Conservation (phyloP, 345 rosid species). For the Dimocarpus longan region DNA sequence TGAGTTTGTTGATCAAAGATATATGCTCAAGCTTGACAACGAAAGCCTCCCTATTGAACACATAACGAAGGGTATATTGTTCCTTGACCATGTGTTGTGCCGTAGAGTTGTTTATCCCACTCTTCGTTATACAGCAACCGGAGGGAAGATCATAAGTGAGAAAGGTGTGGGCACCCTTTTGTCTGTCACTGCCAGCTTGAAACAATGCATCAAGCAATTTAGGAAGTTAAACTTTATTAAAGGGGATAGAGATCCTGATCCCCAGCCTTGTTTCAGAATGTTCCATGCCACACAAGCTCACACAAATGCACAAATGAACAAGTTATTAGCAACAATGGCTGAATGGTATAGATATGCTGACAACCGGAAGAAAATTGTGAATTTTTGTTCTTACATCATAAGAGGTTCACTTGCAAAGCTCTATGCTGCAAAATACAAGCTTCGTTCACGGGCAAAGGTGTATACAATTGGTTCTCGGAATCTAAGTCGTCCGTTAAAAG, state of each 20-base stretch:
- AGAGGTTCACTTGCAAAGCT: constrained; percentile 95
- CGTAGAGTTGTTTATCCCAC: constrained; percentile 97
- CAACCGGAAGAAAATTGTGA: constrained; percentile 85
- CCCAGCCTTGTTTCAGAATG: constrained; percentile 97
- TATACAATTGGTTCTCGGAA: constrained; percentile 70
- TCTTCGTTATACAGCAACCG: constrained; percentile 86
- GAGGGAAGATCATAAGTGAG: constrained; percentile 97
- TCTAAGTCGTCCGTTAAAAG: constrained; percentile 80
- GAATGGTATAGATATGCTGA: constrained; percentile 95
- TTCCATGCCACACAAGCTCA: constrained; percentile 97
- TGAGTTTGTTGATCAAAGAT: constrained; percentile 91
- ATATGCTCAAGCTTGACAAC: constrained; percentile 84
- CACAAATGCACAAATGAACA: constrained; percentile 95
- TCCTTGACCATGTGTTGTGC: constrained; percentile 96
- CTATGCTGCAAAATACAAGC: constrained; percentile 93
- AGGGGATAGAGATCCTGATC: constrained; percentile 96
- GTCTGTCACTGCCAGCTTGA: constrained; percentile 91
- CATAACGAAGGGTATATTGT: constrained; percentile 96
- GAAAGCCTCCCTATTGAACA: constrained; percentile 92
- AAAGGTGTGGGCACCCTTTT: constrained; percentile 97
- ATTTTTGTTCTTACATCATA: constrained; percentile 84
- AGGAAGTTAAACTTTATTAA: constrained; percentile 80
- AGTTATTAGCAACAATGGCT: constrained; percentile 78
- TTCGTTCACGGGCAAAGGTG: constrained; percentile 91
- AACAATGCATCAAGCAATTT: constrained; percentile 91